phyloP scores from a whole-genome alignment of 345 rosid species.

The Durio zibethinus region DNA sequence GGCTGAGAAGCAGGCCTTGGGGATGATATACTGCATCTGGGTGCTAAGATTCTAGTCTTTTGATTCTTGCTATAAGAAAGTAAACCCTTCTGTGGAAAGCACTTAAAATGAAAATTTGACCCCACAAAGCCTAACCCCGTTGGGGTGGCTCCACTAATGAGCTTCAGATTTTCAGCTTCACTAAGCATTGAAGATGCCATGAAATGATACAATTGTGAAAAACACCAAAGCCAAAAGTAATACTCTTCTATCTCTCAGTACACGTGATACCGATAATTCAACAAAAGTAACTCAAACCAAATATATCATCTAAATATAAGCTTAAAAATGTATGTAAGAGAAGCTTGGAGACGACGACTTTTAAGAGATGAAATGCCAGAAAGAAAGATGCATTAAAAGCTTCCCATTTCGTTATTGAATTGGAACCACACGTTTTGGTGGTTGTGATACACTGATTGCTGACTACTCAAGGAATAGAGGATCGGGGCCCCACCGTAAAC shows the following conservation, averaged over 20 bases:
- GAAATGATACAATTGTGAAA: not conserved
- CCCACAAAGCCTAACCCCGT: slow-evolving; percentile 38
- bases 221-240: not conserved
- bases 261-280: not conserved
- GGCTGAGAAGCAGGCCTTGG: slow-evolving; percentile 90
- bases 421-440: slow-evolving; percentile 10
- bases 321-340: not conserved
- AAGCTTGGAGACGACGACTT: not conserved
- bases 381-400: not conserved
- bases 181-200: slow-evolving; percentile 70
- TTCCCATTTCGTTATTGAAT: not conserved
- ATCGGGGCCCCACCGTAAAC: not conserved
- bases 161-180: slow-evolving; percentile 55
- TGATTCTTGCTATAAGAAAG: slow-evolving; percentile 24
- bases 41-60: slow-evolving; percentile 24
- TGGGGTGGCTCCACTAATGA: slow-evolving; percentile 32
- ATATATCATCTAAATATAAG: not conserved
- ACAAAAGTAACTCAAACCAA: not conserved
- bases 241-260: not conserved
- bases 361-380: not conserved
- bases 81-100: slow-evolving; percentile 28
- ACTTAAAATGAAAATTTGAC: slow-evolving; percentile 40
- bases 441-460: not conserved
- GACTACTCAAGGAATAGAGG: not conserved
- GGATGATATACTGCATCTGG: slow-evolving; percentile 65